Evolutionary conservation across 768 basidiomycete species (phyloP).

Genomic region (Tephrocybe sp.): DNA sequence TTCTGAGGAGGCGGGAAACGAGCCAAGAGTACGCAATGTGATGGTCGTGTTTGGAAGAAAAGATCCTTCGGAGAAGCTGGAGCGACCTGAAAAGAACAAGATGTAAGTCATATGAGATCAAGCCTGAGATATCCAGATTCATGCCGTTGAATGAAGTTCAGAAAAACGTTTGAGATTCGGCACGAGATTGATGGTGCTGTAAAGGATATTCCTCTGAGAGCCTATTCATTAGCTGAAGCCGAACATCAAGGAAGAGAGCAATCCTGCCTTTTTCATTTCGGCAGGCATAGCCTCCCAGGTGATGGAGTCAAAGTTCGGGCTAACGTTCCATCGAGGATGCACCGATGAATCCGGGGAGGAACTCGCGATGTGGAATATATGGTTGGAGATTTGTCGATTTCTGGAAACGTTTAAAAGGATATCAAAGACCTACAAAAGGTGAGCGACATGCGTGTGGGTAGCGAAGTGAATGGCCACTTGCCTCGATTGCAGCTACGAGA

Average conservation of each 20-base stretch:
- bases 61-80: slow-evolving; percentile 36
- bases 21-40: slow-evolving; percentile 45
- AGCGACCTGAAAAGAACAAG: slow-evolving; percentile 28
- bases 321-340: slow-evolving; percentile 54
- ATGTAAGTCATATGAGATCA: neutral
- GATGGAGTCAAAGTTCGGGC: slow-evolving; percentile 43
- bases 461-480: slow-evolving; percentile 22
- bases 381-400: slow-evolving; percentile 26
- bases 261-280: slow-evolving; percentile 70
- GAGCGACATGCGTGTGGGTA: neutral
- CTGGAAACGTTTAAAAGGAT: slow-evolving; percentile 28
- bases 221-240: neutral
- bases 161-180: slow-evolving; percentile 44
- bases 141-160: slow-evolving; percentile 49
- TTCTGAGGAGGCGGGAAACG: slow-evolving; percentile 43
- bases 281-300: slow-evolving; percentile 59
- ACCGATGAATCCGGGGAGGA: slow-evolving; percentile 51
- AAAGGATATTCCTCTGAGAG: slow-evolving; percentile 55
- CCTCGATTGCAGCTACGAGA: slow-evolving; percentile 68
- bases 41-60: slow-evolving; percentile 54
- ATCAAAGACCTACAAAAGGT: slow-evolving; percentile 35
- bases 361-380: slow-evolving; percentile 63
- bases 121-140: slow-evolving; percentile 21
- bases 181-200: slow-evolving; percentile 47
- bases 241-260: neutral